A percentile compares a stretch with the other conserved stretches of the same genome.
Conservation (phyloP, 352 stramenopile genomes). For the Phytophthora idaei region DNA sequence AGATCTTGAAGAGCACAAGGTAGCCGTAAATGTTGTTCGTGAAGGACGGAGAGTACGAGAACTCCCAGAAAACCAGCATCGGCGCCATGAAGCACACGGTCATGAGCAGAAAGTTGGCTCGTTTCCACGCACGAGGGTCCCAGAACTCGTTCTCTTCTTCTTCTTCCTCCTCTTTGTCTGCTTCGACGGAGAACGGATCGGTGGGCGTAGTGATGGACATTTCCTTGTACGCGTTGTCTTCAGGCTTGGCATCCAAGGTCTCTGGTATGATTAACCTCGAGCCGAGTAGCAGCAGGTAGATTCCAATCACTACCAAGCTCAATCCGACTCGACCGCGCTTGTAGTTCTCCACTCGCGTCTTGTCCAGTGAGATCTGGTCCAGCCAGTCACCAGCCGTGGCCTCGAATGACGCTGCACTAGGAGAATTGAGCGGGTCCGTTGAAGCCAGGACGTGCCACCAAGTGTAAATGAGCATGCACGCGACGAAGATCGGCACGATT, state of each 20-base stretch:
- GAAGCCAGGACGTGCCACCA: conserved; percentile 84
- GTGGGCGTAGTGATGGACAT: conserved; percentile 40
- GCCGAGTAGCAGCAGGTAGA: conserved; percentile 80
- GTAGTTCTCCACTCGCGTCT: conserved; percentile 78
- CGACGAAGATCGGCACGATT: conserved; percentile 58
- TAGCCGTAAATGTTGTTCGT: conserved; percentile 92
- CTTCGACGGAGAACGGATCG: conserved; percentile 66
- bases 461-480: conserved; percentile 69
- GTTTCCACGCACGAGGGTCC: conserved; percentile 89
- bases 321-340: conserved; percentile 87
- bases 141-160: conserved; percentile 81
- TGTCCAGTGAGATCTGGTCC: conserved; percentile 87
- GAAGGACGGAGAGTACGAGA: conserved; percentile 95
- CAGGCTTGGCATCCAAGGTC: conserved; percentile 71
- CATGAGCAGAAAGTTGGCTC: conserved; percentile 89
- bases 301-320: conserved; percentile 79
- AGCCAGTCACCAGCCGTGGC: conserved; percentile 85
- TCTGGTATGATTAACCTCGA: conserved; percentile 85
- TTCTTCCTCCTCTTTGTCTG: conserved; percentile 55
- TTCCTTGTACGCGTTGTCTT: conserved; percentile 83
- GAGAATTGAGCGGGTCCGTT: conserved; percentile 45
- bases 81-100: conserved; percentile 84
- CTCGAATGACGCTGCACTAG: conserved; percentile 84
- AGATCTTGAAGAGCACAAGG: conserved; percentile 91
- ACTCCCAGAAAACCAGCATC: conserved; percentile 96